These are phyloP conservation scores for Lanmaoa rubissima DNA, from an alignment of 768 basidiomycete species.

Conservation along the genomic window DNA sequence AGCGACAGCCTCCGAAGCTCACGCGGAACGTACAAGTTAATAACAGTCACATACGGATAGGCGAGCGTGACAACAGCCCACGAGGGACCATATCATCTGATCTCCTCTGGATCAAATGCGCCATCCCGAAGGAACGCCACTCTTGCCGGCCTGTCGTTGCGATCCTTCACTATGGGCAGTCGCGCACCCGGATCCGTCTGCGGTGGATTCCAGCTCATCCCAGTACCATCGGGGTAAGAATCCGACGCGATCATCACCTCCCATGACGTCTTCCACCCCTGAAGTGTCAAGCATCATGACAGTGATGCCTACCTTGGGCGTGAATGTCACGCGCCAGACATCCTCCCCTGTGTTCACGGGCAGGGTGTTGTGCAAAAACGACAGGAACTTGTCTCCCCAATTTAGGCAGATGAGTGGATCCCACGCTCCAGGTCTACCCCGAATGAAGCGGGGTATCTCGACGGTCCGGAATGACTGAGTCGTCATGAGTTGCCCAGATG, in stretches of 20 bases:
- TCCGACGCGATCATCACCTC: constrained; percentile 73
- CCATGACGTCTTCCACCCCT: constrained; percentile 56
- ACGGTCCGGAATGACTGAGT: constrained; percentile 76
- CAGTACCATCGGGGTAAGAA: constrained; percentile 76
- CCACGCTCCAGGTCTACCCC: constrained; percentile 75
- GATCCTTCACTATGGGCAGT: constrained; percentile 7
- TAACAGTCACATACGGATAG: constrained; percentile 8
- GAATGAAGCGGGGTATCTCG: constrained; percentile 73
- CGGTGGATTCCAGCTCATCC: constrained; percentile 24
- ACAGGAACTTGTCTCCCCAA: constrained; percentile 67
- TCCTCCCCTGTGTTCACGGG: constrained; percentile 25
- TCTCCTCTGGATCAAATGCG: constrained; percentile 21
- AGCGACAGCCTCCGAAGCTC: constrained; percentile 21
- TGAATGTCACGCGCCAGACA: constrained; percentile 74
- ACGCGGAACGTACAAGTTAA: constrained; percentile 26
- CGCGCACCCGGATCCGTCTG: constrained; percentile 3
- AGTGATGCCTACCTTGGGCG: constrained; percentile 57
- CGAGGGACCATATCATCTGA: constrained; percentile 20
- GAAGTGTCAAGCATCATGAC: constrained; percentile 45
- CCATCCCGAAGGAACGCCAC: constrained; percentile 20
- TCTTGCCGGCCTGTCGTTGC: background rate
- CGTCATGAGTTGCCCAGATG: constrained; percentile 62
- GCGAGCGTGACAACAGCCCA: constrained; percentile 1
- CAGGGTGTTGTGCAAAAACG: constrained; percentile 45
- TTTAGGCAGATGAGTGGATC: constrained; percentile 70